Conservation (phyloP, 495 filamentous ascomycete species). For the Hypoxylon intermedium region DNA sequence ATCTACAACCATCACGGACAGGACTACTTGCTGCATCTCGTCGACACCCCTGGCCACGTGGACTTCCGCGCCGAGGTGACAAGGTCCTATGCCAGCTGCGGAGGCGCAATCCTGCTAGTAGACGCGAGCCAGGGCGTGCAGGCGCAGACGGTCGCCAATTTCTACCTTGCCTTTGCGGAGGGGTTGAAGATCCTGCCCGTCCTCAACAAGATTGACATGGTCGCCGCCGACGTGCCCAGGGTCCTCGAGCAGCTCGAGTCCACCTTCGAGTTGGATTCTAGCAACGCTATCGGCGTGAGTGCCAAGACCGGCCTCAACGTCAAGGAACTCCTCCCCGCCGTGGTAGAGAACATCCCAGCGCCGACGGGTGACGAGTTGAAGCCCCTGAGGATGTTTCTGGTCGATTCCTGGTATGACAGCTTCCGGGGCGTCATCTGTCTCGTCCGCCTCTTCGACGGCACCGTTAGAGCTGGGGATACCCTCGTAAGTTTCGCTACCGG, state of each 20-base stretch:
- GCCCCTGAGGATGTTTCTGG: constrained; percentile 83
- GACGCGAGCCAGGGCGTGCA: constrained; percentile 94
- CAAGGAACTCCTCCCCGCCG: constrained; percentile 76
- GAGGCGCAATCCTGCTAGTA: constrained; percentile 88
- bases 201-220: constrained; percentile 94
- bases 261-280: constrained; percentile 86
- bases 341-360: constrained; percentile 83
- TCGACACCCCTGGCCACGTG: constrained; percentile 97
- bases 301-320: constrained; percentile 94
- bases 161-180: constrained; percentile 95
- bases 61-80: constrained; percentile 97
- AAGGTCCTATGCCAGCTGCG: constrained; percentile 92
- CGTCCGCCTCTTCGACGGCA: constrained; percentile 90
- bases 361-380: constrained; percentile 74
- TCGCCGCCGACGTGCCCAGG: constrained; percentile 81
- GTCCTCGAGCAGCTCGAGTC: constrained; percentile 84
- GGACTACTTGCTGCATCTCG: constrained; percentile 92
- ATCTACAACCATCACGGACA: constrained; percentile 83
- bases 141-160: constrained; percentile 96
- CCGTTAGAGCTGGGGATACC: constrained; percentile 80
- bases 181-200: constrained; percentile 86
- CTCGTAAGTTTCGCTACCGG: constrained; percentile 85
- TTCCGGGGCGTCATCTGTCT: constrained; percentile 94
- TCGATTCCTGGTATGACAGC: constrained; percentile 97
- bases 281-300: constrained; percentile 82